phyloP scores from a whole-genome alignment of 345 rosid genomes.

The Passiflora organensis region DNA sequence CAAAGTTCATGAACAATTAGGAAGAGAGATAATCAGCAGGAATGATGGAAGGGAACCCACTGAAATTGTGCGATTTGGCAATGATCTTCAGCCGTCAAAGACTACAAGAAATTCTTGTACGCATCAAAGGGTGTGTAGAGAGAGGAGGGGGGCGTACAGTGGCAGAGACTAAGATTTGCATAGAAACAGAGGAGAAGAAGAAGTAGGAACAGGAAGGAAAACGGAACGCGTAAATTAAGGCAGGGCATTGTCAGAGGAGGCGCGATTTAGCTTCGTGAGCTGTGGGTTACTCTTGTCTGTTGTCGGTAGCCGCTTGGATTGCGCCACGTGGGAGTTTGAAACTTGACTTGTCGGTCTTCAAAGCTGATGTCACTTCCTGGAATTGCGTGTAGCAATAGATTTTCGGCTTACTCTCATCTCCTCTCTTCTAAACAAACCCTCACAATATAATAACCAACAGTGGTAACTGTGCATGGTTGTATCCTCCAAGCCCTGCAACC shows the following conservation, averaged over 20 bases:
- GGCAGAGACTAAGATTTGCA: background rate
- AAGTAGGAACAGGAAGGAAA: background rate
- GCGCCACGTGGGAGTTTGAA: constrained; percentile 32
- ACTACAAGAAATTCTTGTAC: background rate
- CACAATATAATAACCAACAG: background rate
- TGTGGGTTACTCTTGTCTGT: constrained; percentile 13
- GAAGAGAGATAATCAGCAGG: constrained; percentile 6
- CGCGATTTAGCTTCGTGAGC: constrained; percentile 32
- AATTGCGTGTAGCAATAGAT: background rate
- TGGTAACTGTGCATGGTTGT: background rate
- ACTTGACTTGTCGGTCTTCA: constrained; percentile 13
- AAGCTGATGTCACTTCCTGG: constrained; percentile 1
- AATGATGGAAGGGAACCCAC: constrained; percentile 4
- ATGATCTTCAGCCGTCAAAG: constrained; percentile 4
- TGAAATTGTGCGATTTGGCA: constrained; percentile 5
- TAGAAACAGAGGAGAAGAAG: background rate
- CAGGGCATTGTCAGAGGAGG: background rate
- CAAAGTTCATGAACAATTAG: background rate
- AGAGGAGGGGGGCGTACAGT: background rate
- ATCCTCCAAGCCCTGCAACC: background rate
- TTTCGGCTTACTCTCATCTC: background rate
- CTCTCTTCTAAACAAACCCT: background rate
- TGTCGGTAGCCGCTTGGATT: constrained; percentile 57
- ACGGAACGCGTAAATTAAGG: constrained; percentile 8
- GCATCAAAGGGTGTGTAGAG: background rate